phyloP scores from a whole-genome alignment of 768 basidiomycete species.

The Mycena polygramma region DNA sequence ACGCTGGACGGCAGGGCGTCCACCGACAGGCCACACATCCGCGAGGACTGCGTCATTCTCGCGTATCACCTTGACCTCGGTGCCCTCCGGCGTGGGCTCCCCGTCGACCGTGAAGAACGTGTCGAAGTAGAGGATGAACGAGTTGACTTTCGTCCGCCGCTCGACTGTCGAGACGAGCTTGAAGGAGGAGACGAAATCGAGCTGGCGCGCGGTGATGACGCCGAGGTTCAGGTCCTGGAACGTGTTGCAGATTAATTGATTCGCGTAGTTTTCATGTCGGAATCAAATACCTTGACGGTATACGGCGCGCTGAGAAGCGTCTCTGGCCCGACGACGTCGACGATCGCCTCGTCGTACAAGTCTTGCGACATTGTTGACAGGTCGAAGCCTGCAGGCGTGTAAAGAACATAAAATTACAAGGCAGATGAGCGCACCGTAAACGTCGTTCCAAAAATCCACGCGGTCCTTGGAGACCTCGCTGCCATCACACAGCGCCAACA shows the following conservation, averaged over 20 bases:
- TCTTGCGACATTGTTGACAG: conserved; percentile 84
- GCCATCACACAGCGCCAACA: conserved; percentile 86
- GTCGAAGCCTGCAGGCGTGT: conserved; percentile 77
- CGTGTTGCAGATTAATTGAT: background rate
- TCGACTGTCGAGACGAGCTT: conserved; percentile 73
- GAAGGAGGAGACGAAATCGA: conserved; percentile 87
- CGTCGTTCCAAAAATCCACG: conserved; percentile 89
- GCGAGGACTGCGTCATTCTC: conserved; percentile 75
- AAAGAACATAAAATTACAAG: background rate
- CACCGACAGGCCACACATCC: conserved; percentile 85
- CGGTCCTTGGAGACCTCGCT: conserved; percentile 83
- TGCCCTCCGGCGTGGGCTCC: conserved; percentile 63
- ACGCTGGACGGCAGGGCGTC: conserved; percentile 70
- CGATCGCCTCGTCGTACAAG: conserved; percentile 84
- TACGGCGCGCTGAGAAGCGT: conserved; percentile 74
- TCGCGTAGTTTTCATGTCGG: background rate
- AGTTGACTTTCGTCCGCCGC: conserved; percentile 74
- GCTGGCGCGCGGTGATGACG: conserved; percentile 73
- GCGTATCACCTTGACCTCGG: conserved; percentile 67
- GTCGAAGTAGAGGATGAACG: conserved; percentile 95
- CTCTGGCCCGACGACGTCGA: conserved; percentile 81
- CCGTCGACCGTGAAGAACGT: conserved; percentile 85
- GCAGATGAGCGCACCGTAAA: conserved; percentile 74
- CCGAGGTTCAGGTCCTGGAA: conserved; percentile 81
- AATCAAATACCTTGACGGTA: conserved; percentile 70